phyloP scores from a whole-genome alignment of 257 asterid species.

The Scutellaria minor region DNA sequence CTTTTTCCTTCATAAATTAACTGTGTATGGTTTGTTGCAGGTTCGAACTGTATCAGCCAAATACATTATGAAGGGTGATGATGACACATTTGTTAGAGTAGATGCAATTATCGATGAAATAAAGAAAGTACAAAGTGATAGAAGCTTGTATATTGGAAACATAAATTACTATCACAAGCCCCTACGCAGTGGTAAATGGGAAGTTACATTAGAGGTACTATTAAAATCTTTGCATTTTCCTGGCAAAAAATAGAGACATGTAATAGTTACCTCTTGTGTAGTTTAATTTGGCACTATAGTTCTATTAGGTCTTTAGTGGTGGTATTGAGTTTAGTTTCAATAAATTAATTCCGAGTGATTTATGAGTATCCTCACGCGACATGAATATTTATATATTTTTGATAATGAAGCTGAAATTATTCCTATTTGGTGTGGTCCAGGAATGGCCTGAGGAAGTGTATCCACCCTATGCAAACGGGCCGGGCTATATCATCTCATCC shows the following conservation, averaged over 20 bases:
- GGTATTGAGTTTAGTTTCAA: not conserved
- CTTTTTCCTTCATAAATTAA: slow-evolving; percentile 8
- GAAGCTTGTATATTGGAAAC: slow-evolving; percentile 78
- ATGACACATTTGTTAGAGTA: slow-evolving; percentile 83
- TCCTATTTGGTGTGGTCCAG: slow-evolving; percentile 41
- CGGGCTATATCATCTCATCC: slow-evolving; percentile 83
- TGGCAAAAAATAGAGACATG: no score
- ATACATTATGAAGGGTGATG: slow-evolving; percentile 89
- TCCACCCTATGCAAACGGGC: slow-evolving; percentile 96
- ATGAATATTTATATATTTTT: no score
- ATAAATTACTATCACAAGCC: slow-evolving; percentile 81
- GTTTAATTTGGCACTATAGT: no score
- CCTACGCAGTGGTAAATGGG: slow-evolving; percentile 90
- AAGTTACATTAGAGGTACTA: slow-evolving; percentile 76
- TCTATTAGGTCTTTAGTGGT: not conserved
- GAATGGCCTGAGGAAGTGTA: slow-evolving; percentile 94
- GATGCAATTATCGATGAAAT: slow-evolving; percentile 70
- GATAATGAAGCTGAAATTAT: not conserved
- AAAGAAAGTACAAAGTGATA: slow-evolving; percentile 43
- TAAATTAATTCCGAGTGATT: no score
- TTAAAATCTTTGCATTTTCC: not conserved
- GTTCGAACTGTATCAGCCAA: slow-evolving; percentile 62
- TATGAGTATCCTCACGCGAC: no score
- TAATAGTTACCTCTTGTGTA: no score
- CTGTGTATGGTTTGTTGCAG: slow-evolving; percentile 41